Evolutionary conservation across 1,139 yeast genomes (phyloP), one percentile per base, ranked within the genome.

Genomic region (Saccharomyces uvarum): DNA sequence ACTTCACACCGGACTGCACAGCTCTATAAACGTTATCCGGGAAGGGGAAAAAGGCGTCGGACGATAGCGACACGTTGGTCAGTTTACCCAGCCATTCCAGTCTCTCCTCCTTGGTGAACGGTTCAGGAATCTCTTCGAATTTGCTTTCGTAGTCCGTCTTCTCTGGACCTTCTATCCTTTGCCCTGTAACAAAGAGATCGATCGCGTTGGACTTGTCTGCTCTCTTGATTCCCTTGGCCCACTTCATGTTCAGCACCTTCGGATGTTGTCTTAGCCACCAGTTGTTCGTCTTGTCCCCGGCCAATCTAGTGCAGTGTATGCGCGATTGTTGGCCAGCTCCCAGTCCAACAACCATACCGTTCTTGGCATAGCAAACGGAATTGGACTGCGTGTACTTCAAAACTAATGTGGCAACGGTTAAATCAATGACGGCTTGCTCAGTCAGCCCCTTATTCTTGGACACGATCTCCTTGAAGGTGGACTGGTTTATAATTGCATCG

Each of bases 241-340:
- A 93, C 77, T 91, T 82, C 82, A 93, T 86, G 26, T 78, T 95
- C 57, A 93, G 77, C 21, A 93, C 99, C 71, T 79, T 83, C 65
- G 98, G 98, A 74, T 93, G 98, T 75, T 93, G 98, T 79, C 99
- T 87, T 70, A 93, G 81, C 99, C 99, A 93, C 98, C 98, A 93
- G 81, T 89, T 90, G 75, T 93, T 97, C 61, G 98, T 97, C 80
- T 93, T 93, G 70, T 93, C 99, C 71, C 99, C 99, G 53, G 99
- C 99, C 66, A 93, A 82, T 77, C 99, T 86, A 55, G 99, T 93
- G 78, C 99, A 93, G 79, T 93, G 99, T 70, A 93, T 93, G 78
- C 99, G 87, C 53, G 97, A 89, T 78, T 93, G 99, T 79, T 93
- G 99, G 64, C 99, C 99, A 57, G 99, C 99, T 69, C 99, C 99